A percentile compares a stretch with the other conserved stretches of the same genome.
Evolutionary conservation across 2,329 filamentous ascomycete genomes (phyloP).

Genomic region (Monilinia polystroma): DNA sequence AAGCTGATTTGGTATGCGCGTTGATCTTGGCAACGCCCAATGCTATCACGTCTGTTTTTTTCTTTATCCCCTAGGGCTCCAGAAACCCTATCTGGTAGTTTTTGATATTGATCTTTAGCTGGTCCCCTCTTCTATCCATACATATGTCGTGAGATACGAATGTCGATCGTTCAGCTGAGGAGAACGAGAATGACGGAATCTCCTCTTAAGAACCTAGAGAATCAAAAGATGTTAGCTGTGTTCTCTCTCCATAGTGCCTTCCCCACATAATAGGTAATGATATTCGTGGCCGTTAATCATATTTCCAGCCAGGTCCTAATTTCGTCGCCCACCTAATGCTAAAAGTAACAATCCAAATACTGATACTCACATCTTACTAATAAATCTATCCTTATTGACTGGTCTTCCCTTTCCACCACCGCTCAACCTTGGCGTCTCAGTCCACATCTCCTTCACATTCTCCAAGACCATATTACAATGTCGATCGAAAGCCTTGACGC

Average conservation of each 20-base stretch:
- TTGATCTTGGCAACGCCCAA: conserved; percentile 19
- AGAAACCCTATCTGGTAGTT: conserved; percentile 12
- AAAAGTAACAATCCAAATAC: neutral
- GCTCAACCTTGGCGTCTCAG: conserved; percentile 79
- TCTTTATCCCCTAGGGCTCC: neutral
- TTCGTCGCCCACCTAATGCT: neutral
- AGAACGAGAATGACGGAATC: conserved; percentile 43
- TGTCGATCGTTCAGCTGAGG: conserved; percentile 37
- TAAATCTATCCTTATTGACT: conserved; percentile 97
- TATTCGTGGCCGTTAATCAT: neutral
- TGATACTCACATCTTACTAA: conserved; percentile 83
- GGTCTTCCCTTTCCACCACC: conserved; percentile 85
- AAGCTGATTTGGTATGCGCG: conserved; percentile 14
- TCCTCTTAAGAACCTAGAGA: conserved; percentile 41
- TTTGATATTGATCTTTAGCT: neutral
- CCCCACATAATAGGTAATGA: neutral
- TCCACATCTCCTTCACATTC: conserved; percentile 99
- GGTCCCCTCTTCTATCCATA: conserved; percentile 13
- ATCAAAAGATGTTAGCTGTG: conserved; percentile 5
- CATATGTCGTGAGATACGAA: conserved; percentile 10
- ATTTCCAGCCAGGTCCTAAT: neutral
- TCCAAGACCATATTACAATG: conserved; percentile 99
- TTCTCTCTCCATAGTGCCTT: neutral
- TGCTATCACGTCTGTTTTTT: conserved; percentile 21
- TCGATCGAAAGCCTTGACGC: conserved; percentile 97